Evolutionary conservation across 495 filamentous ascomycete species (phyloP).

Genomic region (Penicillium turbatum): DNA sequence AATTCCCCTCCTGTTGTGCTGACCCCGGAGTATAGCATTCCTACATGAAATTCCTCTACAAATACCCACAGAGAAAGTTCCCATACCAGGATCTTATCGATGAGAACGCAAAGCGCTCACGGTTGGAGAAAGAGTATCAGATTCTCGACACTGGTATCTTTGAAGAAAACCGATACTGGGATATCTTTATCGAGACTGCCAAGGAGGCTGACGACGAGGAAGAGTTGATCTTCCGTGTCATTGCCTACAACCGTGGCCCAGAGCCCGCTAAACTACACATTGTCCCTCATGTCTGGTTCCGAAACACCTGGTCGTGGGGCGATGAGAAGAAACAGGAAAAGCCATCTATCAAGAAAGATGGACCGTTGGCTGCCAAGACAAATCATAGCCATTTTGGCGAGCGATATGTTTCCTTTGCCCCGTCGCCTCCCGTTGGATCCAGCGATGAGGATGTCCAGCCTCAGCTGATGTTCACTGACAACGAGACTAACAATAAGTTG

Average conservation of each 20-base stretch:
- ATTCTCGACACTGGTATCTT: constrained; percentile 88
- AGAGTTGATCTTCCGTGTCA: constrained; percentile 89
- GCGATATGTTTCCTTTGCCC: constrained; percentile 78
- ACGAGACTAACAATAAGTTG: constrained; percentile 79
- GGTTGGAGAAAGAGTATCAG: constrained; percentile 81
- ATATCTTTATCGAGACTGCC: constrained; percentile 93
- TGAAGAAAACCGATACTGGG: constrained; percentile 90
- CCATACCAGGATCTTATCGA: constrained; percentile 83
- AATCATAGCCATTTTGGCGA: constrained; percentile 75
- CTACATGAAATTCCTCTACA: constrained; percentile 99
- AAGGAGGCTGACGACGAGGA: constrained; percentile 88
- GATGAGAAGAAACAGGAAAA: constrained; percentile 66
- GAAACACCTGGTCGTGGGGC: constrained; percentile 95
- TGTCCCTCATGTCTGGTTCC: constrained; percentile 91
- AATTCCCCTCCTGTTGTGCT: not conserved
- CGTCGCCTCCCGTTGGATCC: constrained; percentile 76
- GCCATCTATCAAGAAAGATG: constrained; percentile 63
- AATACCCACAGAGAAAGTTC: constrained; percentile 88
- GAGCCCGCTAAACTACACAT: constrained; percentile 90
- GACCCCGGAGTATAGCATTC: constrained; percentile 61
- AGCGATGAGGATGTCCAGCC: constrained; percentile 81
- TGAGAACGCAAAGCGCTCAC: constrained; percentile 73
- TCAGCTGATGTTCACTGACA: constrained; percentile 84
- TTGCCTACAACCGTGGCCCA: constrained; percentile 91
- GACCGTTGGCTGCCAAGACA: constrained; percentile 63